Percentiles rank a stretch among this genome's conserved stretches.
Conservation (phyloP, 176 grass and related monocot species). For the Carex pumila region DNA sequence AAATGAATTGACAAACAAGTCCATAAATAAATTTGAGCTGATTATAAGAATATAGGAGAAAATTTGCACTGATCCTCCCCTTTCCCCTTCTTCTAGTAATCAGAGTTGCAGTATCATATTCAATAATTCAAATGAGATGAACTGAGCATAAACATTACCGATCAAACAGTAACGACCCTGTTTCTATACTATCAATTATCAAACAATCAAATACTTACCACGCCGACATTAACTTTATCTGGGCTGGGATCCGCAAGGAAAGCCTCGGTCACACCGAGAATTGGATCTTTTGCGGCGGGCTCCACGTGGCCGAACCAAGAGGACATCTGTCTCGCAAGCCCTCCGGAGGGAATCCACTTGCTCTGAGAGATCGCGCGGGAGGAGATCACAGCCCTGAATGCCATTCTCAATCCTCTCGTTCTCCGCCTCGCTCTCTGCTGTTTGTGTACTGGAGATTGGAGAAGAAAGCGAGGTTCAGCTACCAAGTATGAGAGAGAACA, state of each 20-base stretch:
- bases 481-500: not conserved
- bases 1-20: not conserved
- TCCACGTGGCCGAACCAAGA: slow-evolving; percentile 79
- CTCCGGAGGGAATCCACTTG: not conserved
- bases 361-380: slow-evolving; percentile 24
- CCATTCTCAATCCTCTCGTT: not conserved
- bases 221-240: slow-evolving; percentile 84
- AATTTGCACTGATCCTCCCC: not conserved
- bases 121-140: not conserved
- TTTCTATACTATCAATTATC: not conserved
- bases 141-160: not conserved
- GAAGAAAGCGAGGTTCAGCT: slow-evolving; percentile 4
- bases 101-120: not conserved
- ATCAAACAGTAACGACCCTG: not conserved
- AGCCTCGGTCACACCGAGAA: slow-evolving; percentile 95
- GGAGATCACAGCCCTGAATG: slow-evolving; percentile 32
- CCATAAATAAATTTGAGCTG: not conserved
- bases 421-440: not conserved
- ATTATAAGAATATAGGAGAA: not conserved
- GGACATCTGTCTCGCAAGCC: slow-evolving; percentile 45
- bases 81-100: not conserved
- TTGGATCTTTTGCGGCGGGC: slow-evolving; percentile 88
- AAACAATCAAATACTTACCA: slow-evolving; percentile 35
- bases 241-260: slow-evolving; percentile 80
- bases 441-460: not conserved